Evolutionary conservation across 2,329 filamentous ascomycete species (phyloP).

Genomic region (Beauveria scarabaeidicola): DNA sequence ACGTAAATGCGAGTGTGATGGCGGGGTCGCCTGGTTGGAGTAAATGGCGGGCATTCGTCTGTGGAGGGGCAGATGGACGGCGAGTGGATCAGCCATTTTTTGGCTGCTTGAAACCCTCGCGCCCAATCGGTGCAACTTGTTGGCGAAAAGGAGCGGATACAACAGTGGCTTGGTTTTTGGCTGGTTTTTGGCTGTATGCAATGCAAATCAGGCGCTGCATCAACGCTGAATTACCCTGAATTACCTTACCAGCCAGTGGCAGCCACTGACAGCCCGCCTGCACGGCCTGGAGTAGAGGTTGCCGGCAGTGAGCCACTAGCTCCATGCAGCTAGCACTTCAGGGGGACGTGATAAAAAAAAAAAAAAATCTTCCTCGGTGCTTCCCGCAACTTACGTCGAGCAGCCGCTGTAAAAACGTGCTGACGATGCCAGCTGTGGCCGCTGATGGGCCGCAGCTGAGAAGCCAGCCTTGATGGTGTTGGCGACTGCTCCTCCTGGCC

Average conservation of each 20-base stretch:
- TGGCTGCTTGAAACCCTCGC: not conserved
- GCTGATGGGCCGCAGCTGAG: constrained; percentile 4
- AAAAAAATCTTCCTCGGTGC: not conserved
- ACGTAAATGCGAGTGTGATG: not conserved
- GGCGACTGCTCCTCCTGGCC: not conserved
- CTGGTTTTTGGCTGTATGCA: too few species aligned
- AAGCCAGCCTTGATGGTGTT: not conserved
- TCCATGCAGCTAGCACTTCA: constrained; percentile 2
- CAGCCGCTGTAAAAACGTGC: not conserved
- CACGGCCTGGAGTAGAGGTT: not conserved
- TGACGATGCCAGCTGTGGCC: not conserved
- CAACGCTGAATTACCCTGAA: not conserved
- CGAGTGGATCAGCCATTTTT: not conserved
- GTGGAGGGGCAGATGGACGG: not conserved
- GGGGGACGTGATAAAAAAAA: not conserved
- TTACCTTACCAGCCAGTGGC: too few species aligned
- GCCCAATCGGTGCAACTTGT: not conserved
- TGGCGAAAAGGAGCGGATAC: not conserved
- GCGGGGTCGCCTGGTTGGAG: not conserved
- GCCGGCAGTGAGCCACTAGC: constrained; percentile 1
- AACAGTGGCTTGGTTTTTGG: not conserved
- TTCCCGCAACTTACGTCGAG: not conserved
- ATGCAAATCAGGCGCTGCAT: too few species aligned
- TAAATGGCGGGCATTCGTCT: not conserved
- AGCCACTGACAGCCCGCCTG: too few species aligned